Conservation (phyloP, 192 early-diverging fungal genomes). For the Nowakowskiella sp. region DNA sequence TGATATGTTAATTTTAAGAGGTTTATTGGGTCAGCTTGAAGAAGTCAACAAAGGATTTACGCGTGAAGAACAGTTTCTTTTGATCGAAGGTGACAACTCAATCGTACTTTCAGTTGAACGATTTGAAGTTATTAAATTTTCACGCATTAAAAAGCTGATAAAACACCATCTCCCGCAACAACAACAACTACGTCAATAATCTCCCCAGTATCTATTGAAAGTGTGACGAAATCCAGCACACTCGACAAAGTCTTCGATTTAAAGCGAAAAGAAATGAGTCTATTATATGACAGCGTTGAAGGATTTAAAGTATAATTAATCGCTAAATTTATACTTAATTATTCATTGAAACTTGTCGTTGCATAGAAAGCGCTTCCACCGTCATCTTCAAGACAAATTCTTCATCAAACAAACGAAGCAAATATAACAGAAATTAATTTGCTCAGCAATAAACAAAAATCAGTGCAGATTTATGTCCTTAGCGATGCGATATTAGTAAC, state of each 20-base stretch:
- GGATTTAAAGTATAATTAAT: conserved; percentile 29
- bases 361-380: conserved; percentile 32
- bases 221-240: neutral
- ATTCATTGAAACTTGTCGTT: conserved; percentile 1
- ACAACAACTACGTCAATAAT: too few relatives aligned
- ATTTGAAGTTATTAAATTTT: too few relatives aligned
- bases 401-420: conserved; percentile 26
- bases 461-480: conserved; percentile 72
- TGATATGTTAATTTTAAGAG: conserved; percentile 64
- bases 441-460: conserved; percentile 57
- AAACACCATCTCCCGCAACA: neutral
- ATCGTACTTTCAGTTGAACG: too few relatives aligned
- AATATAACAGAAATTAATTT: conserved; percentile 71
- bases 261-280: conserved; percentile 17
- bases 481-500: conserved; percentile 79
- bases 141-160: too few relatives aligned
- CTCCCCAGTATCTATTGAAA: too few relatives aligned
- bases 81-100: too few relatives aligned
- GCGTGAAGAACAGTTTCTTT: conserved; percentile 10
- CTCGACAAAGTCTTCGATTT: conserved; percentile 3
- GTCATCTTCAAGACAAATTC: conserved; percentile 18
- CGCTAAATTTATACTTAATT: neutral
- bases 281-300: conserved; percentile 36
- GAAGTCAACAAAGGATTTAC: conserved; percentile 46
- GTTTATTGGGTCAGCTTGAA: conserved; percentile 59